Base-by-base conservation (phyloP, 306 rosid genomes). In the Lathyrus oleraceus region DNA sequence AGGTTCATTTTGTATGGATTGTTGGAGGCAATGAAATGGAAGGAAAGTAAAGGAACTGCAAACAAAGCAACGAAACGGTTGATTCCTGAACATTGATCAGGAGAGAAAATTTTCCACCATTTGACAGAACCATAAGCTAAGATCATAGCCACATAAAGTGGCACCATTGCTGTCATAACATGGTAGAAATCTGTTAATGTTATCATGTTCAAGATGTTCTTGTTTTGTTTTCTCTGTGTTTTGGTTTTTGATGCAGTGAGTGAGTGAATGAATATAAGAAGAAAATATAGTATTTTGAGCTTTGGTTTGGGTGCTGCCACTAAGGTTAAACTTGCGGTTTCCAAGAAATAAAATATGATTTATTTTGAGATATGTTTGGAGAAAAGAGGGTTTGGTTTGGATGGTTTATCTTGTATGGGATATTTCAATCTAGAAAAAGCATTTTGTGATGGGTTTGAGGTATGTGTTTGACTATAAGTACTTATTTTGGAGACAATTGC, bases 21-120 rank as follows among this genome's bases (percentile, higher is more conserved):
- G 81, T 92, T 92, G 19, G 85, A 74, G 17, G 96, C 86, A 35
- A 92, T 92, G 86, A 92, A 92, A 61, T 89, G 96, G 75, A 92
- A 92, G 3, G 98, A 92, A 2, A 92, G 95, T 0, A 92, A 86
- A 1, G 98, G 98, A 2, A 89, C 98, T 0, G 98, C 98, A 63
- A 92, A 89, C 2, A 92, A 88, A 5, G 98, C 98, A 0, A 92
- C 98, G 20, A 92, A 92, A 0, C 98, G 84, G 70, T 92, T 92
- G 83, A 92, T 92, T 8, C 98, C 98, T 1, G 95, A 89, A 67
- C 98, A 92, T 48, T 92, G 98, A 69, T 92, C 95, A 0, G 98
- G 96, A 3, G 95, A 83, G 84, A 92, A 92, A 73, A 92, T 92
- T 59, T 92, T 89, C 98, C 96, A 92, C 98, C 98, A 89, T 76